Evolutionary conservation across 371 early-diverging fungal genomes (phyloP).

Genomic region (Mortierella sp.): DNA sequence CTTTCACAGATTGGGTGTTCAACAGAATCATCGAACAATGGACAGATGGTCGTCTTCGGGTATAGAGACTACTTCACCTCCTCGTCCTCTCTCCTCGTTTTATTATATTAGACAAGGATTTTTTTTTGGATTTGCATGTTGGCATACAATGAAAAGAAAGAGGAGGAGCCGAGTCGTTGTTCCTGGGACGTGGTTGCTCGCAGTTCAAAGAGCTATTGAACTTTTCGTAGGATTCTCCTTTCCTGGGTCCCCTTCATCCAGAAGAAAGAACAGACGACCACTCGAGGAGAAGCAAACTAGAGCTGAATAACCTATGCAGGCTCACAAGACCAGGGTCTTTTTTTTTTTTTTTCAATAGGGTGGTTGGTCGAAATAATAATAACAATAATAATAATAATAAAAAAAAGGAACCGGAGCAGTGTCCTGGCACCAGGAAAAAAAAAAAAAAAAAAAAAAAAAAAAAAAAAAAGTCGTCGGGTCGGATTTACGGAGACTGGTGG

Average conservation of each 20-base stretch:
- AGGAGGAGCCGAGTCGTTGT: constrained; percentile 1
- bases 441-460: too few species aligned
- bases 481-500: too few species aligned
- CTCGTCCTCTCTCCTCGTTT: constrained; percentile 51
- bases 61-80: constrained; percentile 32
- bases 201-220: constrained; percentile 2
- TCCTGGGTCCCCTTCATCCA: background rate
- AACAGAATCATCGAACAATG: constrained; percentile 6
- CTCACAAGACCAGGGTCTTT: too few species aligned
- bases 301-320: background rate
- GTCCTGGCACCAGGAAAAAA: too few species aligned
- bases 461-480: too few species aligned
- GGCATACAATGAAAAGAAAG: constrained; percentile 33
- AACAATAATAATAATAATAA: too few species aligned
- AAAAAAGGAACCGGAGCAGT: too few species aligned
- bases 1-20: constrained; percentile 13
- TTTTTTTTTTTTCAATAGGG: too few species aligned
- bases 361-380: too few species aligned
- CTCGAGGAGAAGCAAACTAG: constrained; percentile 11
- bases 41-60: constrained; percentile 17
- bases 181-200: background rate
- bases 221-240: background rate
- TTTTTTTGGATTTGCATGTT: too few species aligned
- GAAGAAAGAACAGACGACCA: background rate
- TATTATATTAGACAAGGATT: constrained; percentile 39